phyloP scores from a whole-genome alignment of 371 early-diverging fungal species.

The Aphelidium insulamus region DNA sequence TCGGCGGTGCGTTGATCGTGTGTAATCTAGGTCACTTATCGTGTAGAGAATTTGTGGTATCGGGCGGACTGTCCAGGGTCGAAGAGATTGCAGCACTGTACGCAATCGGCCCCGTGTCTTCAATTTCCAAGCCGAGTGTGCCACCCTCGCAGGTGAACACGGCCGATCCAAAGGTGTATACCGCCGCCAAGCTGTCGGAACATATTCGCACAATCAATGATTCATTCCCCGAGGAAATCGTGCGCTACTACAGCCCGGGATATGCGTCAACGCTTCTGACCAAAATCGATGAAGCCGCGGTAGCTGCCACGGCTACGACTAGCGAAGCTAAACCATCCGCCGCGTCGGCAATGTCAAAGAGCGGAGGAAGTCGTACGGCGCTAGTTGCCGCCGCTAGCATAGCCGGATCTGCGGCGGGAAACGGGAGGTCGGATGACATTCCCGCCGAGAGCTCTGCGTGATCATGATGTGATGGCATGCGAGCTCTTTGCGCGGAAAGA shows the following conservation, averaged over 20 bases:
- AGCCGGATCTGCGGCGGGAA: too few species aligned
- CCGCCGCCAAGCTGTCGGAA: conserved; percentile 24
- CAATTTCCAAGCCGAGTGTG: neutral
- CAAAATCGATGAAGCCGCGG: conserved; percentile 10
- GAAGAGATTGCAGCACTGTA: conserved; percentile 18
- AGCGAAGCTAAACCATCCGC: too few species aligned
- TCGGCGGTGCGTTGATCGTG: too few species aligned
- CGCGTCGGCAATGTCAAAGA: too few species aligned
- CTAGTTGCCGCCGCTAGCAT: too few species aligned
- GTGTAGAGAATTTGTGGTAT: conserved; percentile 28
- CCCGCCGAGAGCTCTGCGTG: too few species aligned
- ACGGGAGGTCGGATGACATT: too few species aligned
- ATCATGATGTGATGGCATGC: too few species aligned
- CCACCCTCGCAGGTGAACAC: neutral
- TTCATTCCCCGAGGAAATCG: conserved; percentile 31
- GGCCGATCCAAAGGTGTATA: conserved; percentile 2
- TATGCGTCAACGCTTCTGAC: conserved; percentile 21
- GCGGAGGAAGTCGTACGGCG: too few species aligned
- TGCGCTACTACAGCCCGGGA: conserved; percentile 26
- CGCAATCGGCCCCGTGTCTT: neutral
- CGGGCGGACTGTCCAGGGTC: conserved; percentile 18
- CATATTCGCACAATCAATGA: conserved; percentile 21
- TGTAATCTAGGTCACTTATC: too few species aligned
- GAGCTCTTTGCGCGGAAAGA: too few species aligned
- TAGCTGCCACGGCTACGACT: neutral